Evolutionary conservation across 2,329 filamentous ascomycete species (phyloP), one percentile per base, ranked within the genome.

Genomic region (Cladosporium austrohemisphaericum): DNA sequence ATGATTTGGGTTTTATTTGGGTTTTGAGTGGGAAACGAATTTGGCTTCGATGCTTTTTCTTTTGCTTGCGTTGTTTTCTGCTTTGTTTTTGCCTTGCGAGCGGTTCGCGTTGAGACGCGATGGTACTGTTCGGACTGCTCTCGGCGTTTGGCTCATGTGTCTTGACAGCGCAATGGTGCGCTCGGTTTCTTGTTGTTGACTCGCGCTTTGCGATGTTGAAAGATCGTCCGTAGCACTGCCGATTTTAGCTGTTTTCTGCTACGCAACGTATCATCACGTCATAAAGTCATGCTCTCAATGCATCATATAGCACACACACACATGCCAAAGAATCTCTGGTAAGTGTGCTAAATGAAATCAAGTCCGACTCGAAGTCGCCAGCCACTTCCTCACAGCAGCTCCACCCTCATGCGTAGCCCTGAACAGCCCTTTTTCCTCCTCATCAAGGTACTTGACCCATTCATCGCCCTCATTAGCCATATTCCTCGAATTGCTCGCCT

Each of bases 361-460:
- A 7, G 45, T 41, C 29, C 53, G 52, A 33, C 56, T 58, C 14
- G 57, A 54, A 14, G 33, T 58, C 19, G 65, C 62, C 33, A 66
- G 60, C 74, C 74, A 76, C 18, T 65, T 66, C 41, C 68, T 68
- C 13, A 75, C 72, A 7, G 65, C 66, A 52, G 71, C 71, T 28
- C 67, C 70, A 48, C 73, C 73, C 41, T 76, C 73, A 52, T 76
- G 73, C 13, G 72, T 70, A 7, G 72, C 68, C 37, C 71, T 67
- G 46, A 76, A 76, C 8, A 76, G 62, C 52, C 78, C 78, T 58
- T 91, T 79, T 73, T 98, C 93, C 68, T 83, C 90, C 72, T 97
- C 91, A 62, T 97, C 93, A 49, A 98, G 68, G 0, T 91, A 90
- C 23, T 87, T 77, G 60, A 96, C 73, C 60, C 97, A 97, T 58